Base-by-base conservation (phyloP, 164 flowering plant species). In the Tinospora cordifolia region DNA sequence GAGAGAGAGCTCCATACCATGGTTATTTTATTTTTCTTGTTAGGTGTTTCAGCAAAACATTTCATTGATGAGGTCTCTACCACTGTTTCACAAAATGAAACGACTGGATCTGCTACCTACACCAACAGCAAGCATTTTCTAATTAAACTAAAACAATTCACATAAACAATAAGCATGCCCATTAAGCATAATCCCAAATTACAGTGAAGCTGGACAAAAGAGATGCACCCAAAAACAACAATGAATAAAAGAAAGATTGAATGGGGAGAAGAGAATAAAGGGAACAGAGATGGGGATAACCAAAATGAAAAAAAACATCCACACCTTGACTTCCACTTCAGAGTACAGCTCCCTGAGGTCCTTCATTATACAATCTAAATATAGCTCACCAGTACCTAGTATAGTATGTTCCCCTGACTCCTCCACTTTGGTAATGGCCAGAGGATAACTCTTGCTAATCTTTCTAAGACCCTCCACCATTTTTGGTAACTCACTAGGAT, bases 321-420 rank as follows among this genome's bases (percentile, higher is more conserved):
- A 39, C 62, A 92, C 98, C 94, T 95, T 92, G 71, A 95, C 93
- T 88, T 95, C 99, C 26, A 92, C 99, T 83, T 95, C 99, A 72
- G 99, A 95, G 69, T 92, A 95, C 39, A 92, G 93, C 81, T 95
- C 99, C 78, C 99, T 90, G 19, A 95, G 93, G 78, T 95, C 97
- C 83, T 92, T 95, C 98, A 95, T 91, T 40, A 95, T 95, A 19
- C 97, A 93, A 83, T 95, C 99, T 78, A 95, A 80, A 80, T 95
- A 95, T 67, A 95, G 76, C 81, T 95, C 99, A 54, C 99, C 98
- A 65, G 97, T 92, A 49, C 99, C 98, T 22, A 91, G 76, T 71
- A 92, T 95, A n/a, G 97, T 92, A 69, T 95, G 99, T 74, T 95
- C 99, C 36, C 99, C 99, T 21, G 99, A 95, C 76, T 92, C 99